These are phyloP conservation scores for Penicillium crystallinum DNA, from an alignment of 495 filamentous ascomycete genomes.

Conservation along the genomic window DNA sequence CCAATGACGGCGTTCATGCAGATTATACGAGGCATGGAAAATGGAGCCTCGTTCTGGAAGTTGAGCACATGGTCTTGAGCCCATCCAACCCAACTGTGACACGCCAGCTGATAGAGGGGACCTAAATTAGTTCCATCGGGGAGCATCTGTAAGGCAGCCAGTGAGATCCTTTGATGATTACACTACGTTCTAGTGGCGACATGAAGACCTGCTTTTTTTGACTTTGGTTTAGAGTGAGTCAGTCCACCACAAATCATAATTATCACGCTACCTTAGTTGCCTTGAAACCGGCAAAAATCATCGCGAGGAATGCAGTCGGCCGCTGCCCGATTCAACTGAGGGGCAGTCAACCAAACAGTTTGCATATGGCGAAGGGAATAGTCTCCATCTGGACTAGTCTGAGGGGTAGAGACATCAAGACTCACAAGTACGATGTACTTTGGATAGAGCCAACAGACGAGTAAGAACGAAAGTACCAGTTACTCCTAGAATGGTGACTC, in stretches of 20 bases:
- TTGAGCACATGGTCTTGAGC: conserved; percentile 20
- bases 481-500: neutral
- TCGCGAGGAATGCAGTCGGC: conserved; percentile 15
- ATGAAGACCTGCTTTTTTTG: neutral
- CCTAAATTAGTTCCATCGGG: conserved; percentile 4
- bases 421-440: neutral
- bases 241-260: neutral
- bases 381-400: conserved; percentile 28
- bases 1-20: conserved; percentile 22
- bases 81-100: conserved; percentile 22
- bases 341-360: conserved; percentile 11
- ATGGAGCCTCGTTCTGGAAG: conserved; percentile 20
- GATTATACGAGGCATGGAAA: conserved; percentile 15
- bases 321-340: conserved; percentile 16
- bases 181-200: conserved; percentile 1
- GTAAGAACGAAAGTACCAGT: conserved; percentile 1
- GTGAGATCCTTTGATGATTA: neutral
- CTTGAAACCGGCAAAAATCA: conserved; percentile 4
- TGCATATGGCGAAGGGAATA: conserved; percentile 10
- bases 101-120: conserved; percentile 12
- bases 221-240: neutral
- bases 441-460: neutral
- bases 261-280: neutral
- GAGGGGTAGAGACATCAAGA: conserved; percentile 21
- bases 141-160: conserved; percentile 2